phyloP scores from a whole-genome alignment of 2,329 filamentous ascomycete genomes.

The Fusarium newnesense region DNA sequence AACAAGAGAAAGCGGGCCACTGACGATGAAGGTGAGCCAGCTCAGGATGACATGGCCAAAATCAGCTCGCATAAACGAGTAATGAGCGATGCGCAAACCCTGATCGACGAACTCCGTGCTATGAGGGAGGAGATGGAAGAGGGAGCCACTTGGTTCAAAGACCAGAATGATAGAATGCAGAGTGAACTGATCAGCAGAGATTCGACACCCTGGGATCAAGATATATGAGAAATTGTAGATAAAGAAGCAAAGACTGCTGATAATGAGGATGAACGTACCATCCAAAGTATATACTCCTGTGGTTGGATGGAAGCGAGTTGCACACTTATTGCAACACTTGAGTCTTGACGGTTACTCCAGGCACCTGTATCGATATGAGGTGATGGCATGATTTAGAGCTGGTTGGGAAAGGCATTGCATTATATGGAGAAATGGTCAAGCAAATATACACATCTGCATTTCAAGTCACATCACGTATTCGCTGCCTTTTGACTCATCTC shows the following conservation, averaged over 20 bases:
- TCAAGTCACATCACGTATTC: slow-evolving; percentile 1
- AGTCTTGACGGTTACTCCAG: slow-evolving; percentile 29
- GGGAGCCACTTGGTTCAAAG: slow-evolving; percentile 58
- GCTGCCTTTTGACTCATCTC: not conserved
- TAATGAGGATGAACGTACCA: slow-evolving; percentile 7
- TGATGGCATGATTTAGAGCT: slow-evolving; percentile 24
- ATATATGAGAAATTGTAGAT: slow-evolving; percentile 37
- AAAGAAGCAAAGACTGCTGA: not conserved
- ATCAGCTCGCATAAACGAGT: slow-evolving; percentile 52
- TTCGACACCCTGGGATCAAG: slow-evolving; percentile 50
- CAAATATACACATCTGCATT: slow-evolving; percentile 24
- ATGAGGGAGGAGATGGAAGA: slow-evolving; percentile 59
- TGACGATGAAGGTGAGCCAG: slow-evolving; percentile 41
- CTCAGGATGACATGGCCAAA: slow-evolving; percentile 22
- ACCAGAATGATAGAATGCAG: slow-evolving; percentile 57
- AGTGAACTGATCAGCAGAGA: slow-evolving; percentile 49
- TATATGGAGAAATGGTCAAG: slow-evolving; percentile 16
- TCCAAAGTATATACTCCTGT: slow-evolving; percentile 36
- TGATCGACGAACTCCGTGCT: slow-evolving; percentile 54
- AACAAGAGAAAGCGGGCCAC: slow-evolving; percentile 49
- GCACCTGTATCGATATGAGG: slow-evolving; percentile 13
- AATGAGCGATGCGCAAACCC: slow-evolving; percentile 55
- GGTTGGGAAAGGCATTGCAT: slow-evolving; percentile 13
- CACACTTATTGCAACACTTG: slow-evolving; percentile 21
- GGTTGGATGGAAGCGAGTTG: slow-evolving; percentile 38